phyloP scores from a whole-genome alignment of 2,329 filamentous ascomycete species.

The Alternaria hordeiaustralica region DNA sequence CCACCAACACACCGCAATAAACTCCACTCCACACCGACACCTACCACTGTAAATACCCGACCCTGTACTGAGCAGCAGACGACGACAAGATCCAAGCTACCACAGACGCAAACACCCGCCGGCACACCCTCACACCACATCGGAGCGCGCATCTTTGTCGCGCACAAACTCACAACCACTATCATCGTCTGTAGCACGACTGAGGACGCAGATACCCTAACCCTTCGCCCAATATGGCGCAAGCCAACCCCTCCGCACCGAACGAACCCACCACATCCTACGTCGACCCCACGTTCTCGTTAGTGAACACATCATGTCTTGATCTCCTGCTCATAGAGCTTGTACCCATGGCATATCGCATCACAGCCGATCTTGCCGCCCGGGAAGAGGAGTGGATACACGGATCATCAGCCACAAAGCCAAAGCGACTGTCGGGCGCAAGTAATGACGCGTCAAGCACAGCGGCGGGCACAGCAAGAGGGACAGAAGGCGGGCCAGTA shows the following conservation, averaged over 20 bases:
- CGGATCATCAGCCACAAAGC: conserved; percentile 9
- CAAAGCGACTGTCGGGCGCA: conserved; percentile 23
- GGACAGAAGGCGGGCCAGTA: conserved; percentile 15
- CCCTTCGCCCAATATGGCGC: conserved; percentile 18
- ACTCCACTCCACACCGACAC: neutral
- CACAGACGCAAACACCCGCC: neutral
- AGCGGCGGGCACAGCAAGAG: conserved; percentile 27
- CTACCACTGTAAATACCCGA: neutral
- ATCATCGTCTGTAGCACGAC: neutral
- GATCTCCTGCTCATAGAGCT: conserved; percentile 97
- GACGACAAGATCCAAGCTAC: neutral
- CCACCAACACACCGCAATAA: conserved; percentile 2
- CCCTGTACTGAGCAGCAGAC: neutral
- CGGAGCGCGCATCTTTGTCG: neutral
- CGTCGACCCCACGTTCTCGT: conserved; percentile 75
- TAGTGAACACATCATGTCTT: conserved; percentile 83
- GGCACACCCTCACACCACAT: neutral
- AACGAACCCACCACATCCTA: conserved; percentile 45
- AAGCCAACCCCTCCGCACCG: conserved; percentile 13
- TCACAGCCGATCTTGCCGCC: conserved; percentile 74
- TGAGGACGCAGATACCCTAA: neutral
- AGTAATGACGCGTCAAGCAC: conserved; percentile 37
- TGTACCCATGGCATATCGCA: conserved; percentile 88
- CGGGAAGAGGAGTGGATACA: conserved; percentile 52
- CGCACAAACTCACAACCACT: neutral